Evolutionary conservation across 495 filamentous ascomycete species (phyloP), one percentile per base, ranked within the genome.

Genomic region (Aspergillus avenaceus): DNA sequence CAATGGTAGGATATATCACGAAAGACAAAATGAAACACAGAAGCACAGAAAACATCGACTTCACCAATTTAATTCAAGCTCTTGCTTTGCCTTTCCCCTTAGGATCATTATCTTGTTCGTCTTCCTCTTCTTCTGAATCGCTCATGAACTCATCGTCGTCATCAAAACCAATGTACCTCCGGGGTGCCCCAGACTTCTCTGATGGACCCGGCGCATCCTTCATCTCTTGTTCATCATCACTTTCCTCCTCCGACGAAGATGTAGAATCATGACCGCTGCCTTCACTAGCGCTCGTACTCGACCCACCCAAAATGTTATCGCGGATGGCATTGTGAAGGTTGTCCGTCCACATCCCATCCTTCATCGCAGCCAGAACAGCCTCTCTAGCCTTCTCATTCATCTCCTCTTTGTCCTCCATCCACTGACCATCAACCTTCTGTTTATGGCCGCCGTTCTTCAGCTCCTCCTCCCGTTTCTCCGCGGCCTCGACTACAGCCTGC

Each of bases 101-200:
- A 8, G 48, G 21, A 45, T 67, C 61, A 25, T 61, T 49, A 21
- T 37, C 31, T 23, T 58, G 22, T 0, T 56, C 56, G 6, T 56
- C 63, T 12, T 70, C 62, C 19, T 76, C 77, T 41, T 84, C 83
- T 19, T 87, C 85, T 0, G 85, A 85, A 41, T 87, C 84, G 31
- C 83, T 92, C 85, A 91, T 89, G 49, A 88, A 92, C 56, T 93
- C 91, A 52, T 91, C 86, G 48, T 96, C 91, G 36, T 93, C 90
- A 62, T 96, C 91, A 59, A 93, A 96, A 3, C 90, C 90, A 53
- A 87, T 82, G 61, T 87, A 93, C 8, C 71, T 82, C 53, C 72
- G 63, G 3, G 71, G 67, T 19, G 64, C 60, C 26, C 44, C 50
- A 18, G 63, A 38, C 26, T 68, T 68, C 23, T 46, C 49, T 52